Evolutionary conservation across 768 basidiomycete genomes (phyloP), one percentile per base, ranked within the genome.

Genomic region (Agaricus subrufescens): DNA sequence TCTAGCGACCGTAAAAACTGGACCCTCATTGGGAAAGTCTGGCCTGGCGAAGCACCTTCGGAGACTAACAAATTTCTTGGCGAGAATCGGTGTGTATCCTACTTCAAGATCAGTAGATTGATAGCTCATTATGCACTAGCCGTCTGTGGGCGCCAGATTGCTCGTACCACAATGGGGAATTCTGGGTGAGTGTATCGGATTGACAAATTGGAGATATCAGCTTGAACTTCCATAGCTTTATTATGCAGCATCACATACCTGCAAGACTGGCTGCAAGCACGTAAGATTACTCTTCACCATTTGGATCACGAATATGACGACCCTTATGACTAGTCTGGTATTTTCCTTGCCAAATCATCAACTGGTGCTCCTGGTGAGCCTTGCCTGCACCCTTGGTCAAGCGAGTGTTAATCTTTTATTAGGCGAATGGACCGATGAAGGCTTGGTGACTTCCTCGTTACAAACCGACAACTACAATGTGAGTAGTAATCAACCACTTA

Each of bases 301-400:
- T 30, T 26, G 31, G 15, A 5, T 4, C 27, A 27, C 12, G 49
- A 56, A 38, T 26, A 11, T 40, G 9, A 44, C 11, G 15, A 19
- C 19, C 1, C 19, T 46, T n/a, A 31, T 30, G 26, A 4, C 25
- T 50, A 81, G 74, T 78, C 75, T 12, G 82, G 74, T 3, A 80
- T 84, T 25, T 83, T 82, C 66, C 71, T 81, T 3, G 80, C 81
- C 1, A 80, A 74, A 56, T 80, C 78, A 2, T 69, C 72, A 8
- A 79, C 77, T 19, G 80, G 79, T 12, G 58, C 73, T 27, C 75
- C 76, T 50, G 74, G 73, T 69, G 54, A 56, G 12, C 10, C 19
- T 27, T 23, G n/a, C 37, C 46, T 42, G 19, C 2, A 25, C 5
- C 23, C n/a, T 40, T 4, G 40, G 27, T 65, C 27, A 4, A 58